Evolutionary conservation across 345 rosid genomes (phyloP).

Genomic region (Linum tenue): DNA sequence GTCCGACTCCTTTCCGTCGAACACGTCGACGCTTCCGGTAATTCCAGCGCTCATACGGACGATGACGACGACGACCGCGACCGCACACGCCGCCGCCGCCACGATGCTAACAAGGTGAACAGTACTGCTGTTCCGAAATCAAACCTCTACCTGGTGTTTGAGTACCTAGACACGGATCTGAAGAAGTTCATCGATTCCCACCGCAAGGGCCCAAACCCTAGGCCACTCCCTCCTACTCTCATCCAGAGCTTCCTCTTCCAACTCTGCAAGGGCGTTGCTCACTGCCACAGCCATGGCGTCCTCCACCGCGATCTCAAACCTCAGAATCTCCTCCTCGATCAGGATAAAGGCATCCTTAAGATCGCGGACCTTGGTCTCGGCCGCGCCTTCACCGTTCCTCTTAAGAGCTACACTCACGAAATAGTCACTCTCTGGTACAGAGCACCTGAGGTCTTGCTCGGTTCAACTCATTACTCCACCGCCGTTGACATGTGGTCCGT

Average conservation of each 20-base stretch:
- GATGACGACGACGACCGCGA: not conserved
- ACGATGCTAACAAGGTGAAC: not conserved
- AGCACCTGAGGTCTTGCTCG: slow-evolving; percentile 90
- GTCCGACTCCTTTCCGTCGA: slow-evolving; percentile 92
- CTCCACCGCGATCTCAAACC: slow-evolving; percentile 93
- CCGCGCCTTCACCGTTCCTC: slow-evolving; percentile 85
- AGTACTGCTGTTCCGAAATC: slow-evolving; percentile 29
- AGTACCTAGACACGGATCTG: slow-evolving; percentile 87
- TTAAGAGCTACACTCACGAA: slow-evolving; percentile 88
- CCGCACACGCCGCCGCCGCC: slow-evolving; percentile 5
- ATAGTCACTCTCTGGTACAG: slow-evolving; percentile 93
- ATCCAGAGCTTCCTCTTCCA: slow-evolving; percentile 75
- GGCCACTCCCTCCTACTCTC: slow-evolving; percentile 43
- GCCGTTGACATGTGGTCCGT: slow-evolving; percentile 97
- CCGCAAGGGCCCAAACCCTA: slow-evolving; percentile 66
- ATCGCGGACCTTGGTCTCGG: slow-evolving; percentile 91
- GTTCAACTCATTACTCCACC: slow-evolving; percentile 73
- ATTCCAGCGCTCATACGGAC: not conserved
- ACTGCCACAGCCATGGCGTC: slow-evolving; percentile 91
- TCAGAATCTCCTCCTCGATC: slow-evolving; percentile 77
- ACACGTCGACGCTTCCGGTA: slow-evolving; percentile 43
- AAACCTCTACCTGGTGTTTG: slow-evolving; percentile 76
- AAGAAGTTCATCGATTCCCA: slow-evolving; percentile 78
- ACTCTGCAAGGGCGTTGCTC: slow-evolving; percentile 90
- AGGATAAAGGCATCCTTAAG: slow-evolving; percentile 71